Evolutionary conservation across 1,284 basidiomycete genomes (phyloP), one percentile per base, ranked within the genome.

Genomic region (Papiliotrema fonsecae): DNA sequence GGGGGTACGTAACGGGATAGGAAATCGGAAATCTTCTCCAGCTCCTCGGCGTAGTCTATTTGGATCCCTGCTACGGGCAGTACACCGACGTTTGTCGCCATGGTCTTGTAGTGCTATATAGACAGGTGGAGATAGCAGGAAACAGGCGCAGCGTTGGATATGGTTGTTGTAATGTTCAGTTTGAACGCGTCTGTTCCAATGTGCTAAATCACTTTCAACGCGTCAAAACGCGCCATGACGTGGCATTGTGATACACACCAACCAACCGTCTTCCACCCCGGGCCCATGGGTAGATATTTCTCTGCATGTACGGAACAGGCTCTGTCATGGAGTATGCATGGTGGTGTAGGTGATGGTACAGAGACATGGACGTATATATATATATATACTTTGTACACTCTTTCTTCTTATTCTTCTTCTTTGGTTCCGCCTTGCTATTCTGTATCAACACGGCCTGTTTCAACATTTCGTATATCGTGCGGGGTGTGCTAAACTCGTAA

Each of bases 31-130:
- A 73, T 73, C 50, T 64, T 60, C 18, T 56, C 56, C 16, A 63
- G 52, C 49, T 74, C 70, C 42, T 67, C 68, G 7, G 61, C 64
- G 42, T 72, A 72, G 54, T 69, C 65, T 53, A 72, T 62, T 65
- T 73, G 52, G 28, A 74, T 63, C 41, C 57, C 62, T 30, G 71
- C 72, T 24, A 73, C 70, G 28, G 72, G 72, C n/a, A 74, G 55
- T 19, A 71, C 64, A 26, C 65, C 67, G 21, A 64, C 57, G 19
- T 48, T 48, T 18, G 56, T 43, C 13, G 59, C 59, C 56, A 60
- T 61, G 26, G 30, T 46, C 35, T 27, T 6, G 28, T 26, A 11
- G 21, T 22, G 39, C 14, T 6, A 14, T 22, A 13, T n/a, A 22
- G 22, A 13, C 28, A 22, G 26, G 28, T 21, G 27, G 16, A 22